Evolutionary conservation across 257 asterid genomes (phyloP), one percentile per base, ranked within the genome.

Genomic region (Thymus quinquecostatus): DNA sequence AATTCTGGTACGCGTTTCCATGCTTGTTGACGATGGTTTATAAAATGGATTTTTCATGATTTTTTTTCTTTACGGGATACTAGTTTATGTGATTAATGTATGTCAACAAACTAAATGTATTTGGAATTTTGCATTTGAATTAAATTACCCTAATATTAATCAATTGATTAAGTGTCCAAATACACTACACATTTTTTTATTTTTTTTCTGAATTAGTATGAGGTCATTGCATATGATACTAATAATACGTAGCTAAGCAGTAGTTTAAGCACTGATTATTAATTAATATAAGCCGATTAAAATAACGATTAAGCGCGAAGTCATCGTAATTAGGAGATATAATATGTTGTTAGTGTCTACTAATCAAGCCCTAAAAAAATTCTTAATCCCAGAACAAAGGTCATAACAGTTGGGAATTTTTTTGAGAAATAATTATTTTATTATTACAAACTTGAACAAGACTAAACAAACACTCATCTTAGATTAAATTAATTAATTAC

Each of bases 391-490:
- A 62, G 6, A 68, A 65, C 58, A 36, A 1, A 73, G 74, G 77
- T 44, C 62, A 75, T 70, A 54, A 79, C 83, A 54, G 83, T 79
- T 75, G 83, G 36, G 83, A 79, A 79, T 34, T 4, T 21, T 64
- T 50, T 43, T 58, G 64, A 40, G 60, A 59, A 21, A n/a, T 40
- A 49, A 50, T 56, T 64, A 73, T 3, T 28, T 36, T 45, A 49
- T 57, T 64, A 58, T 69, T 28, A 41, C 13, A 38, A 61, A 30
- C 57, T 29, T 48, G 68, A 48, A 69, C 77, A 78, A 71, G 73
- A 60, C 69, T 70, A 45, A 38, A 67, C 54, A 29, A 80, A 70
- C 43, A 47, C 36, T 38, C n/a, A 34, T 54, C 64, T 3, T 61
- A 30, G 48, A 47, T 68, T 67, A 14, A 43, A 30, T 14, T 41